phyloP scores from a whole-genome alignment of 2,329 filamentous ascomycete species.

The Colletotrichum abscissum region DNA sequence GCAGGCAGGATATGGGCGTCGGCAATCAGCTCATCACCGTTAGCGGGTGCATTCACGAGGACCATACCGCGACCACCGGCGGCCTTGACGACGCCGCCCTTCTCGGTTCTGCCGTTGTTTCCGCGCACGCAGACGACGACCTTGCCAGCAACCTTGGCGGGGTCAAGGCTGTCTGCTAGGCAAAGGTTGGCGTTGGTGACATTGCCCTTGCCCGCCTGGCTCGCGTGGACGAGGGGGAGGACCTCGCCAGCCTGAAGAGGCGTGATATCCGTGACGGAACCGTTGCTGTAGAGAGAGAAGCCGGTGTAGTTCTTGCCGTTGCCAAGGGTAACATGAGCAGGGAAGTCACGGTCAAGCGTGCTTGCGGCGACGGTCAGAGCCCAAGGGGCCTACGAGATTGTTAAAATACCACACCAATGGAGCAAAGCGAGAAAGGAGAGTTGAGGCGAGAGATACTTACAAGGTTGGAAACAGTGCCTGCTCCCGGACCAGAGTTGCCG shows the following conservation, averaged over 20 bases:
- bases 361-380: slow-evolving; percentile 22
- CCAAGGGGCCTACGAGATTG: background rate
- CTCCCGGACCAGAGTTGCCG: slow-evolving; percentile 9
- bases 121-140: slow-evolving; percentile 10
- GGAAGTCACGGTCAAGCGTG: slow-evolving; percentile 29
- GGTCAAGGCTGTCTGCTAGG: slow-evolving; percentile 9
- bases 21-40: slow-evolving; percentile 2
- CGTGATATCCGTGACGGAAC: slow-evolving; percentile 11
- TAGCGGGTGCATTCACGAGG: slow-evolving; percentile 2
- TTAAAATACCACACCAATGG: background rate
- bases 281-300: slow-evolving; percentile 6
- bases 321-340: slow-evolving; percentile 10
- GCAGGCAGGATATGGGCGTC: slow-evolving; percentile 21
- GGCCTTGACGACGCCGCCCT: slow-evolving; percentile 2
- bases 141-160: slow-evolving; percentile 1
- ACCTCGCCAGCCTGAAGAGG: slow-evolving; percentile 6
- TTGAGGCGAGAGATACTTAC: background rate
- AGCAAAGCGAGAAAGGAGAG: background rate
- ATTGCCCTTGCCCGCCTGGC: background rate
- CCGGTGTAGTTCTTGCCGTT: slow-evolving; percentile 25
- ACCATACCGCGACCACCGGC: slow-evolving; percentile 25
- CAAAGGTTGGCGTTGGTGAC: background rate
- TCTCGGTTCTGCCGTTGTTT: background rate
- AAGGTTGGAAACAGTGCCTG: background rate
- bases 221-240: background rate